phyloP scores from a whole-genome alignment of 768 basidiomycete species.

The Lactarius hatsudake region DNA sequence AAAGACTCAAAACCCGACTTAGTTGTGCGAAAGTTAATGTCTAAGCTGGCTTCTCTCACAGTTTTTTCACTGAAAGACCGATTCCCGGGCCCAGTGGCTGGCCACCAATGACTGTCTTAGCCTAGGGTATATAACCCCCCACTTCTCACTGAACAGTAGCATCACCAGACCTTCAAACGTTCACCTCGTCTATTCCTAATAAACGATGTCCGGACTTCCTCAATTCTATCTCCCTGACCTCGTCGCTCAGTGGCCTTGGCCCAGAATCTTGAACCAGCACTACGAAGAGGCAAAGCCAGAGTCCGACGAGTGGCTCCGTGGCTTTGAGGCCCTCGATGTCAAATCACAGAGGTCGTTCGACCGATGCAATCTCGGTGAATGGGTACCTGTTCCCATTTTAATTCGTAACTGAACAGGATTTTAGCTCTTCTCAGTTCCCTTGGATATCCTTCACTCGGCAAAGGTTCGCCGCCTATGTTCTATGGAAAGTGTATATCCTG shows the following conservation, averaged over 20 bases:
- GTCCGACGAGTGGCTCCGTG: constrained; percentile 39
- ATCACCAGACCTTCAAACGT: background rate
- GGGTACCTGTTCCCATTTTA: too few species aligned
- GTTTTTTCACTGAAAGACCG: too few species aligned
- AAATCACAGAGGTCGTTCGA: constrained; percentile 41
- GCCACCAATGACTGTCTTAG: background rate
- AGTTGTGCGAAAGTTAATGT: too few species aligned
- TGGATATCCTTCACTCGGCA: constrained; percentile 35
- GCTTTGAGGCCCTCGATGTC: constrained; percentile 38
- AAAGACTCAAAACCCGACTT: too few species aligned
- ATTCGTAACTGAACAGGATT: background rate
- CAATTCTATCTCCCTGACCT: constrained; percentile 36
- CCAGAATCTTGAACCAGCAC: constrained; percentile 39
- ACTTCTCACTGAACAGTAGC: background rate
- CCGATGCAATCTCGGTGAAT: constrained; percentile 35
- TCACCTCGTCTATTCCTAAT: background rate
- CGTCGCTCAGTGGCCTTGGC: constrained; percentile 45
- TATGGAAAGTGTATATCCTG: background rate
- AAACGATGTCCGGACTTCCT: background rate
- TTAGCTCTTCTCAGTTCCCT: constrained; percentile 40
- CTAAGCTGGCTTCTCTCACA: too few species aligned
- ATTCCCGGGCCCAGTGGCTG: too few species aligned
- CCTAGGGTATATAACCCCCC: background rate
- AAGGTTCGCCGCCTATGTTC: constrained; percentile 29
- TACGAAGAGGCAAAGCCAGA: constrained; percentile 36